These are phyloP conservation scores for Monosporascus sp. DNA, from an alignment of 2,329 filamentous ascomycete genomes.

Conservation along the genomic window DNA sequence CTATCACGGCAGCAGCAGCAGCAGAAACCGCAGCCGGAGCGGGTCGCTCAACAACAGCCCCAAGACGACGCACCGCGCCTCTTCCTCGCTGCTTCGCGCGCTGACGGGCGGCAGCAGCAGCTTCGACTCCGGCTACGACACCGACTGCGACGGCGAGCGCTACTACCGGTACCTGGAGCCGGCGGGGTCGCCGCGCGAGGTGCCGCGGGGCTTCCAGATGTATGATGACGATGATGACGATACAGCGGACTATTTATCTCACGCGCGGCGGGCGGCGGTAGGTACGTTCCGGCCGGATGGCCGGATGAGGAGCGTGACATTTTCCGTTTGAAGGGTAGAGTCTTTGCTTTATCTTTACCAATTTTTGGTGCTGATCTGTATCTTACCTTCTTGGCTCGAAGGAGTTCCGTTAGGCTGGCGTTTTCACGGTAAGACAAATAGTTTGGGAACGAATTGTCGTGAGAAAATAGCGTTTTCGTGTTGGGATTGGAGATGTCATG, in stretches of 20 bases:
- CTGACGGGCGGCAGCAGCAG: conserved; percentile 1
- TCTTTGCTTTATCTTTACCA: too few relatives aligned
- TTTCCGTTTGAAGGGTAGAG: not conserved
- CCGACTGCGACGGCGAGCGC: conserved; percentile 5
- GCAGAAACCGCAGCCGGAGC: not conserved
- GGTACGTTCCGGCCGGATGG: too few relatives aligned
- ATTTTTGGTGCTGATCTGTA: too few relatives aligned
- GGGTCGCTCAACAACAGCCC: conserved; percentile 3
- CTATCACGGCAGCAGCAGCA: conserved; percentile 1
- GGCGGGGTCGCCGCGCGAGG: not conserved
- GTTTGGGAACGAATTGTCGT: too few relatives aligned
- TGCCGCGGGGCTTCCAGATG: not conserved
- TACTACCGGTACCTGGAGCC: conserved; percentile 14
- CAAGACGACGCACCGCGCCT: conserved; percentile 11
- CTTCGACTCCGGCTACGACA: conserved; percentile 4
- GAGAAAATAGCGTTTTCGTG: too few relatives aligned
- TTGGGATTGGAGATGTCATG: too few relatives aligned
- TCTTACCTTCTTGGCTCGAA: too few relatives aligned
- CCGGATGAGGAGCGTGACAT: not conserved
- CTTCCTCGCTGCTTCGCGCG: not conserved
- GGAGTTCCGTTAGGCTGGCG: too few relatives aligned
- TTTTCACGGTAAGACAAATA: too few relatives aligned
- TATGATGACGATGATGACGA: not conserved
- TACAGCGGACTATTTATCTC: not conserved
- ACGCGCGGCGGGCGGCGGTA: too few relatives aligned